Evolutionary conservation across 2,329 filamentous ascomycete genomes (phyloP).

Genomic region (Colletotrichum endophyticum): DNA sequence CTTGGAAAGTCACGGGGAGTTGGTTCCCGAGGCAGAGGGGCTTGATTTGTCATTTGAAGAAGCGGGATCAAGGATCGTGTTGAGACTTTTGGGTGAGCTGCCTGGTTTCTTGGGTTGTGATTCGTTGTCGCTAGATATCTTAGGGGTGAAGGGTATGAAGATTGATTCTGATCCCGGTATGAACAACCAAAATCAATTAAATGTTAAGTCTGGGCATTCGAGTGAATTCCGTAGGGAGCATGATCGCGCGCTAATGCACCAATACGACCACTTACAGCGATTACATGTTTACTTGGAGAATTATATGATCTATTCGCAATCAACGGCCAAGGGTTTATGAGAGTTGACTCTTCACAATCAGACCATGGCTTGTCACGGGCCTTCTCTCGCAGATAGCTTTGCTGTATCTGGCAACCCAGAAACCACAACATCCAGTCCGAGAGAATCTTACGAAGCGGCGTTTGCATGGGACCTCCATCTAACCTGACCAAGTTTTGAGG

Average conservation of each 20-base stretch:
- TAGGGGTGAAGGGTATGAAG: too few relatives aligned
- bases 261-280: too few relatives aligned
- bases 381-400: not conserved
- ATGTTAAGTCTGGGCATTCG: too few relatives aligned
- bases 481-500: too few relatives aligned
- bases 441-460: fast-evolving
- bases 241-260: too few relatives aligned
- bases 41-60: slow-evolving; percentile 21
- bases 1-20: slow-evolving; percentile 17
- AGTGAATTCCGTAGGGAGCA: too few relatives aligned
- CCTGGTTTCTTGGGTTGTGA: too few relatives aligned
- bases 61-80: not conserved
- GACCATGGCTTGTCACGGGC: not conserved
- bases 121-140: too few relatives aligned
- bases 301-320: too few relatives aligned
- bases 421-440: not conserved
- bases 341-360: not conserved
- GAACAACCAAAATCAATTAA: too few relatives aligned
- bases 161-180: fast-evolving
- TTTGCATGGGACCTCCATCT: not conserved
- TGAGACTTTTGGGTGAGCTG: not conserved
- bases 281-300: too few relatives aligned
- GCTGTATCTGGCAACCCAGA: not conserved
- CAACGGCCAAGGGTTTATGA: too few relatives aligned
- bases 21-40: slow-evolving; percentile 23